A percentile compares a stretch with the other conserved stretches of the same genome.
Evolutionary conservation across 768 basidiomycete species (phyloP).

Genomic region (Austroboletus eburneus): DNA sequence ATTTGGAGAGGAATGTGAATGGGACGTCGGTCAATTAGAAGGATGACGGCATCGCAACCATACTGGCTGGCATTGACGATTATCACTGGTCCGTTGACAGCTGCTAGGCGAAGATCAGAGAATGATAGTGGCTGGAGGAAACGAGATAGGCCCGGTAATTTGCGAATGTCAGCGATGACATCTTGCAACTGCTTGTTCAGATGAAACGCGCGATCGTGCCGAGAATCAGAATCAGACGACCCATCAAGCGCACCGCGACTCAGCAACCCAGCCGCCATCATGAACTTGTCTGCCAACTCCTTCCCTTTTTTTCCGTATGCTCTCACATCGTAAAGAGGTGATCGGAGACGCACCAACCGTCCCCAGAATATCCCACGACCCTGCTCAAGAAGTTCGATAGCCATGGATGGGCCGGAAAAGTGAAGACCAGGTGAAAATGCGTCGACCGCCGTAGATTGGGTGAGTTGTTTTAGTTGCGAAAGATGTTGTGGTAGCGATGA

Average conservation of each 20-base stretch:
- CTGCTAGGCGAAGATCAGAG: no score
- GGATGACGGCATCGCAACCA: constrained; percentile 33
- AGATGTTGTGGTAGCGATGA: not conserved
- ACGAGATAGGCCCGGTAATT: no score
- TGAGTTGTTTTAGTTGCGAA: not conserved
- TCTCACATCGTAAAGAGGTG: not conserved
- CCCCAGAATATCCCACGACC: no score
- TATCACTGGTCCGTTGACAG: no score
- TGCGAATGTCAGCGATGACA: no score
- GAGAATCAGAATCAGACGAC: no score
- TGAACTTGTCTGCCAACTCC: not conserved
- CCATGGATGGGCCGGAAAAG: constrained; percentile 6
- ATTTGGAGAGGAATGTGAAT: no score
- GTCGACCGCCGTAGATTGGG: constrained; percentile 3
- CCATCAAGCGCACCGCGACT: no score
- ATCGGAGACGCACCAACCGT: constrained; percentile 20
- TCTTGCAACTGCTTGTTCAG: no score
- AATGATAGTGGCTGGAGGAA: no score
- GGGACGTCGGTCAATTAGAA: constrained; percentile 3
- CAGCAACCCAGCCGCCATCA: no score
- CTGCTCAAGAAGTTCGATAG: constrained; percentile 32
- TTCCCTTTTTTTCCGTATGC: not conserved
- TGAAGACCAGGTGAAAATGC: constrained; percentile 13
- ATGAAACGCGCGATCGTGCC: no score
- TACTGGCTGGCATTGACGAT: constrained; percentile 28